Percentiles rank a stretch among this genome's conserved stretches.
Evolutionary conservation across 108 stramenopile genomes (phyloP).

Genomic region (Skeletonema potamos): DNA sequence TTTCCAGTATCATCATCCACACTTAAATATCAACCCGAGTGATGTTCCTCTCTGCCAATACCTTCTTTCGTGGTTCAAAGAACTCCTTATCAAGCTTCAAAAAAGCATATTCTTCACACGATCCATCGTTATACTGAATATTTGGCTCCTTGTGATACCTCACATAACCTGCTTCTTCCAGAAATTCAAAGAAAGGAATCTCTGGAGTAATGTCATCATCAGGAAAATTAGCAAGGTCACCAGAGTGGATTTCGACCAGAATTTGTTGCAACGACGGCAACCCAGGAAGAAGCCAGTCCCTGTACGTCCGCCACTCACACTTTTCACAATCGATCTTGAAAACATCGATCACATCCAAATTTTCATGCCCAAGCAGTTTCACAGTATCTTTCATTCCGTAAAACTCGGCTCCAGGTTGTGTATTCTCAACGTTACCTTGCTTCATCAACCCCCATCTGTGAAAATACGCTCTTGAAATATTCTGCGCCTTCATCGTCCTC

Average conservation of each 20-base stretch:
- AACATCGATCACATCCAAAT: slow-evolving; percentile 10
- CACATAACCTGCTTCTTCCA: slow-evolving; percentile 37
- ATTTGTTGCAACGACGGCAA: slow-evolving; percentile 46
- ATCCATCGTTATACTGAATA: slow-evolving; percentile 1
- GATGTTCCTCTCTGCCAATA: background rate
- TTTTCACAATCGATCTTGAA: slow-evolving; percentile 24
- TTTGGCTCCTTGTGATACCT: slow-evolving; percentile 41
- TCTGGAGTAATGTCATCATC: background rate
- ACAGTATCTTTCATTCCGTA: background rate
- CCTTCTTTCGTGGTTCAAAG: background rate
- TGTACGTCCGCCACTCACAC: slow-evolving; percentile 13
- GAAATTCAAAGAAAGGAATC: slow-evolving; percentile 33
- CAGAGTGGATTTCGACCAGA: slow-evolving; percentile 50
- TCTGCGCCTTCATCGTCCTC: background rate
- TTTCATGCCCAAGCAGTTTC: slow-evolving; percentile 6
- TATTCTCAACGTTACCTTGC: slow-evolving; percentile 1
- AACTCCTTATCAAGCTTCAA: slow-evolving; percentile 8
- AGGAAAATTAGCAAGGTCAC: background rate
- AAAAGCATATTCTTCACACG: slow-evolving; percentile 6
- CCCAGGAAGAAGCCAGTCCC: slow-evolving; percentile 6
- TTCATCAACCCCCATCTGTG: background rate
- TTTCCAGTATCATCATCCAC: no score
- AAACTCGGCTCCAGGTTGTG: background rate
- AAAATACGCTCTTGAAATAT: background rate
- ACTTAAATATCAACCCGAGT: background rate